Evolutionary conservation across 192 early-diverging fungal species (phyloP).

Genomic region (Glomus cerebriforme): DNA sequence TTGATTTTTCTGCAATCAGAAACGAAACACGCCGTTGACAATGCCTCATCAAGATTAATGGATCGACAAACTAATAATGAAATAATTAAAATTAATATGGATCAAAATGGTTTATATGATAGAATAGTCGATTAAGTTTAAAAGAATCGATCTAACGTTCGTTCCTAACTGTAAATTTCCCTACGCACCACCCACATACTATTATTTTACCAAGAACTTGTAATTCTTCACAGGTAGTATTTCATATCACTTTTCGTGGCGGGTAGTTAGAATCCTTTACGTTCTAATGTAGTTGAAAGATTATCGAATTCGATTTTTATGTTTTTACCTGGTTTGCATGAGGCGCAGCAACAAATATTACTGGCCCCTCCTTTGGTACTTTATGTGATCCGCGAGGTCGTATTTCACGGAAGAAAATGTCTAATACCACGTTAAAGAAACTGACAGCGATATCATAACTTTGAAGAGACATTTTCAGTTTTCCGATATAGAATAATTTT

Average conservation of each 20-base stretch:
- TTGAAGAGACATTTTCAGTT: constrained; percentile 44
- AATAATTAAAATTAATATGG: not conserved
- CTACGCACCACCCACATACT: not conserved
- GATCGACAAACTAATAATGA: constrained; percentile 83
- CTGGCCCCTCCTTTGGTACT: constrained; percentile 83
- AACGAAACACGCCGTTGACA: constrained; percentile 78
- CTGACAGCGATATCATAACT: constrained; percentile 69
- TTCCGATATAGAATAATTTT: not conserved
- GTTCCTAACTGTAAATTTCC: not conserved
- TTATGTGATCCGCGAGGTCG: constrained; percentile 78
- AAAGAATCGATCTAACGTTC: not conserved
- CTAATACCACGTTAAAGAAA: constrained; percentile 69
- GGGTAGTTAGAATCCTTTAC: not conserved
- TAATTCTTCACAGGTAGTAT: no score
- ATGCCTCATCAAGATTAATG: constrained; percentile 83
- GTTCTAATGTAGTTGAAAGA: not conserved
- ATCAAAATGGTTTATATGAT: not conserved
- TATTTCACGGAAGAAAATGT: constrained; percentile 91
- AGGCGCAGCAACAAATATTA: constrained; percentile 90
- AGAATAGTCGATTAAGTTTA: no score
- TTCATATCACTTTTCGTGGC: not conserved
- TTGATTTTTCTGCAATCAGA: constrained; percentile 82
- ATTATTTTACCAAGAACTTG: not conserved
- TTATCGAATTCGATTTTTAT: not conserved
- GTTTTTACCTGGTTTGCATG: constrained; percentile 70